Evolutionary conservation across 768 basidiomycete species (phyloP).

Genomic region (Russula abietina): DNA sequence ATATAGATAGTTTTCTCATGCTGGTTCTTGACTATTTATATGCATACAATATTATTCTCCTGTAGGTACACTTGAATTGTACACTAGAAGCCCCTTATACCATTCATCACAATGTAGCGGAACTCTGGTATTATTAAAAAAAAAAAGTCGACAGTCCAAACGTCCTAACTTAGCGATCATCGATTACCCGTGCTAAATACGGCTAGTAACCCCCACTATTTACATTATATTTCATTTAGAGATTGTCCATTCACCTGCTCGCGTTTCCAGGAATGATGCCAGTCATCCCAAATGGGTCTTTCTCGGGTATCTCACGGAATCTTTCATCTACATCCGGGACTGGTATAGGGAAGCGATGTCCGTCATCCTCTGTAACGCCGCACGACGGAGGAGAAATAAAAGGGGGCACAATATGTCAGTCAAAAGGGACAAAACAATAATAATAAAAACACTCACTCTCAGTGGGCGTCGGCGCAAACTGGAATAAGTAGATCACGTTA

Average conservation of each 20-base stretch:
- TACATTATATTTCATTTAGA: not conserved
- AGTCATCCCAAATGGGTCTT: constrained; percentile 3
- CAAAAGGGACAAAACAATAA: not conserved
- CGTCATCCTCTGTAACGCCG: constrained; percentile 14
- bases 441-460: constrained; percentile 16
- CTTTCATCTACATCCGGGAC: constrained; percentile 21
- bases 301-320: constrained; percentile 17
- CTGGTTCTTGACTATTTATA: not conserved
- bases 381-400: not conserved
- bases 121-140: not conserved
- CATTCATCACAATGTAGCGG: no score
- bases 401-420: not conserved
- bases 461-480: constrained; percentile 22
- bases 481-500: constrained; percentile 19
- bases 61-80: not conserved
- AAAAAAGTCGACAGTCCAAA: not conserved
- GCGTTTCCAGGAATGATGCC: not conserved
- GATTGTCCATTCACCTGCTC: not conserved
- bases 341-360: constrained; percentile 22
- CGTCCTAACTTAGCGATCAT: not conserved
- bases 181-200: not conserved
- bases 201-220: not conserved
- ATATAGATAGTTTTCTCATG: not conserved
- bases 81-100: not conserved
- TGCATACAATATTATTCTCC: not conserved